Conservation (phyloP, 73 alveolate genomes). For the Paramecium biaurelia region DNA sequence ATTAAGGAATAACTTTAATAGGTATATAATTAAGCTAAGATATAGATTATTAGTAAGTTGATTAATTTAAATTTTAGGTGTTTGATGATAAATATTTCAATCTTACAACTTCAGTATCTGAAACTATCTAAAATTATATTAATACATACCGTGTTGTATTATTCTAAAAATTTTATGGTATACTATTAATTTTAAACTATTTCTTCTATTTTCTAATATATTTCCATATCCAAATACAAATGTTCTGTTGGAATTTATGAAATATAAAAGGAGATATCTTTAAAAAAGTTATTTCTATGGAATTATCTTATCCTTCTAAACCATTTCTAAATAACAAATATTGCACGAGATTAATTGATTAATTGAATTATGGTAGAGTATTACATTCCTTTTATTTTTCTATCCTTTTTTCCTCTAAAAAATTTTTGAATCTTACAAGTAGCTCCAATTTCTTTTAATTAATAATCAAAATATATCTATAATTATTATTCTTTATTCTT, state of each 20-base stretch:
- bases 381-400: background rate
- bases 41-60: background rate
- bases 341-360: constrained; percentile 35
- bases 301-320: constrained; percentile 7
- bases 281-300: constrained; percentile 14
- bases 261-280: background rate
- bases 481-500: background rate
- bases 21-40: background rate
- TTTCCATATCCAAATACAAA: background rate
- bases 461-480: background rate
- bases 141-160: background rate
- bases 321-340: constrained; percentile 22
- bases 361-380: background rate
- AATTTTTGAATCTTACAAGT: constrained; percentile 1
- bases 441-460: background rate
- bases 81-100: background rate
- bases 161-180: background rate
- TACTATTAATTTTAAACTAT: background rate
- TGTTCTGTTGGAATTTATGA: background rate
- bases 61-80: background rate
- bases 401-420: background rate
- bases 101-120: background rate
- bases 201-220: background rate
- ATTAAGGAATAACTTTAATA: background rate
- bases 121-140: background rate